Percentiles rank a stretch among this genome's conserved stretches.
Evolutionary conservation across 208 protist species (phyloP).

Genomic region (Herpetomonas muscarum): DNA sequence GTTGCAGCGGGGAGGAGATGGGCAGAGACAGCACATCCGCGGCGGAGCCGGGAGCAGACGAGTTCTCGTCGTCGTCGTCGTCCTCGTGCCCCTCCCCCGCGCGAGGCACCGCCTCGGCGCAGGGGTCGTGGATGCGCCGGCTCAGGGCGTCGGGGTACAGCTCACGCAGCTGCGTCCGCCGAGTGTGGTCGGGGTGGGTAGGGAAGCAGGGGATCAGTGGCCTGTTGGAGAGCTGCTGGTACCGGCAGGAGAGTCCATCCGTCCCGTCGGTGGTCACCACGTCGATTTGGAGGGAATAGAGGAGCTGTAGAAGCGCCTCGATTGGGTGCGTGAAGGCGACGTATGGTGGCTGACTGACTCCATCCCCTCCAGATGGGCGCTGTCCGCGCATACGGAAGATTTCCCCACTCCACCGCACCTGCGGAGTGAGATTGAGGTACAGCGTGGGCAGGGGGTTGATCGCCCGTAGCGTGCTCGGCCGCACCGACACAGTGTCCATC

Average conservation of each 20-base stretch:
- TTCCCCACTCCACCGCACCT: constrained; percentile 4
- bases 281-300: not conserved
- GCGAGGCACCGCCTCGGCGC: too few relatives aligned
- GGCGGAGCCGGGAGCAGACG: not conserved
- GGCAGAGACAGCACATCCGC: too few relatives aligned
- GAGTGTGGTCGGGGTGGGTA: not conserved
- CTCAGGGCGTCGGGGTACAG: not conserved
- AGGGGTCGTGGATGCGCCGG: too few relatives aligned
- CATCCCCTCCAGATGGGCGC: not conserved
- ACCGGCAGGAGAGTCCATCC: not conserved
- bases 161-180: not conserved
- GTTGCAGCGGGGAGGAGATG: not conserved
- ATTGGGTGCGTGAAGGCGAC: not conserved
- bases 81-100: too few relatives aligned
- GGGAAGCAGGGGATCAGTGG: not conserved
- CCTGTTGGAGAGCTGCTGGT: not conserved
- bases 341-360: not conserved
- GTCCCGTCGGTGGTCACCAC: not conserved
- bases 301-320: not conserved
- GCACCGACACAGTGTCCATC: too few relatives aligned
- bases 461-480: not conserved
- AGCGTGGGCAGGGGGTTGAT: constrained; percentile 5
- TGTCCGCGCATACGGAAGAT: not conserved
- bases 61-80: too few relatives aligned
- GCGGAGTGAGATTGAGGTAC: constrained; percentile 7